Evolutionary conservation across 2,329 filamentous ascomycete species (phyloP).

Genomic region (Botrytis medusae): DNA sequence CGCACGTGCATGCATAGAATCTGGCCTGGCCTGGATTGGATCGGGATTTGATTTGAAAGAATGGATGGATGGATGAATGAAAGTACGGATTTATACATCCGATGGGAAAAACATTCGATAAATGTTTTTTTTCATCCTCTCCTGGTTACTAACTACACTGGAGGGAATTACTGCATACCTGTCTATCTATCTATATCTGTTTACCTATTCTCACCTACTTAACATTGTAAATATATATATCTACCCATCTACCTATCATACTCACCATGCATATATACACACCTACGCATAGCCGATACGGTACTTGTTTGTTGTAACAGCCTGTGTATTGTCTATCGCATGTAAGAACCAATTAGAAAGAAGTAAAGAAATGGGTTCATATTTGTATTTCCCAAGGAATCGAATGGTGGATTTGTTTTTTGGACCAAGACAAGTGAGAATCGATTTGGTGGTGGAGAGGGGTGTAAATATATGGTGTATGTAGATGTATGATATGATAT

Average conservation of each 20-base stretch:
- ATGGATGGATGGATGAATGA: neutral
- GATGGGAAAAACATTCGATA: neutral
- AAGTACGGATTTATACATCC: neutral
- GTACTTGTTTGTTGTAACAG: neutral
- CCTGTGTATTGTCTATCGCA: neutral
- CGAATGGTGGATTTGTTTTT: neutral
- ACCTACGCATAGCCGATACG: neutral
- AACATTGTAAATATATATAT: neutral
- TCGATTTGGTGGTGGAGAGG: neutral
- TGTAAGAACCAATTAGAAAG: neutral
- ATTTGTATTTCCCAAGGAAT: neutral
- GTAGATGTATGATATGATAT: neutral
- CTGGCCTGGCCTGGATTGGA: neutral
- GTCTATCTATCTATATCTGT: neutral
- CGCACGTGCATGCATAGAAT: conserved; percentile 6
- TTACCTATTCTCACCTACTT: neutral
- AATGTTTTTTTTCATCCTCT: neutral
- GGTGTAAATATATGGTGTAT: no score
- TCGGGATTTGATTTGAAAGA: neutral
- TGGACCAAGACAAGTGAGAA: neutral
- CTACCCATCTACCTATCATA: neutral
- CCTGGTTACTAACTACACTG: neutral
- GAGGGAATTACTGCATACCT: neutral
- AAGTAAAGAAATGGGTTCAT: neutral
- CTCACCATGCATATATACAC: neutral